Evolutionary conservation across 225 moss, liverwort and hornwort species (phyloP).

Genomic region (Lunularia cruciata): DNA sequence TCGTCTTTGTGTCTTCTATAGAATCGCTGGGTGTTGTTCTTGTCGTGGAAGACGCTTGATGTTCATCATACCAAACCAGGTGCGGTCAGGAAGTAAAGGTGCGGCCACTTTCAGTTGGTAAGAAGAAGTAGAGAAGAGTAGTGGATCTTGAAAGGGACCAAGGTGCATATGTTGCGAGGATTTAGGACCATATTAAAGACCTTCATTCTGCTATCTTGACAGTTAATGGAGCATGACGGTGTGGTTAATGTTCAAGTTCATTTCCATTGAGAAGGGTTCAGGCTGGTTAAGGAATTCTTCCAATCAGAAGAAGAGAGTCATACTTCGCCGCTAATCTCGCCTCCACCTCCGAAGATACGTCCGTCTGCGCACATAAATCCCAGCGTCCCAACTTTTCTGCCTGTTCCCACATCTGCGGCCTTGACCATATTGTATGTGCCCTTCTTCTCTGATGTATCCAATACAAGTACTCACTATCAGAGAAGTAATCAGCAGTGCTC

Average conservation of each 20-base stretch:
- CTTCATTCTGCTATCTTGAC: no score
- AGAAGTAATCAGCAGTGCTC: no score
- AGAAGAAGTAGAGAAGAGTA: no score
- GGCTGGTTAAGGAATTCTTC: background rate
- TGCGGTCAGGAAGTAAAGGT: background rate
- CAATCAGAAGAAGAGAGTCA: background rate
- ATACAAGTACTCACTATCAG: no score
- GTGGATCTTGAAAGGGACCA: no score
- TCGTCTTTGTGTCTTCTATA: slow-evolving; percentile 40
- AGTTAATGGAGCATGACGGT: no score
- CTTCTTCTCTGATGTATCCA: slow-evolving; percentile 45
- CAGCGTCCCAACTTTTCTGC: slow-evolving; percentile 25
- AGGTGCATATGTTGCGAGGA: no score
- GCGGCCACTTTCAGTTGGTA: no score
- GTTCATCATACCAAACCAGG: slow-evolving; percentile 9
- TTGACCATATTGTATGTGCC: slow-evolving; percentile 34
- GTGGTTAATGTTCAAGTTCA: no score
- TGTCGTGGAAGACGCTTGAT: slow-evolving; percentile 38
- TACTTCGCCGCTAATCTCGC: slow-evolving; percentile 34
- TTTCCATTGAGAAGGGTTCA: no score
- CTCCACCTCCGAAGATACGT: slow-evolving; percentile 35
- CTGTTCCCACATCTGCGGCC: slow-evolving; percentile 38
- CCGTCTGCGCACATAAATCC: slow-evolving; percentile 21
- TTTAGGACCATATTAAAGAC: no score
- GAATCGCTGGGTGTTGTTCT: slow-evolving; percentile 33